Evolutionary conservation across 2,329 filamentous ascomycete species (phyloP).

Genomic region (Colletotrichum sansevieriae): DNA sequence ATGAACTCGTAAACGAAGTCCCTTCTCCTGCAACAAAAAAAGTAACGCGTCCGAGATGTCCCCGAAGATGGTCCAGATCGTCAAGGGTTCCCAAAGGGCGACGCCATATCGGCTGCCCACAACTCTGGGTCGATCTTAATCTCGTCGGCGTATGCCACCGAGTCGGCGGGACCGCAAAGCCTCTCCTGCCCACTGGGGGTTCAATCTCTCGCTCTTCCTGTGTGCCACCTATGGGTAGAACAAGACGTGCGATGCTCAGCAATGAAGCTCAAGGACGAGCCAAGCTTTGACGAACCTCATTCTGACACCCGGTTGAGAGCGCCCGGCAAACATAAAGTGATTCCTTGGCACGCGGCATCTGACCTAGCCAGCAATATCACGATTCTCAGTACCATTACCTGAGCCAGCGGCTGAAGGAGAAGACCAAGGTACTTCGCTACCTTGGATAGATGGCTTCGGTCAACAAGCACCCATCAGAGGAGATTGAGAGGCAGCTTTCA

Average conservation of each 20-base stretch:
- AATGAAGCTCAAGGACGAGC: background rate
- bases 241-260: background rate
- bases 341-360: conserved; percentile 16
- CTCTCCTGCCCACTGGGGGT: background rate
- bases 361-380: background rate
- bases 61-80: conserved; percentile 4
- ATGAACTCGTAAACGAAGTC: background rate
- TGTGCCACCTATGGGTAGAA: background rate
- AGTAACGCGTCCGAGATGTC: background rate
- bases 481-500: background rate
- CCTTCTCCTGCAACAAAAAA: background rate
- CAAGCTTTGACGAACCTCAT: conserved; percentile 2
- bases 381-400: conserved; percentile 13
- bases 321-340: background rate
- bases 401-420: conserved; percentile 33
- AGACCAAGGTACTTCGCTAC: background rate
- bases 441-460: conserved; percentile 19
- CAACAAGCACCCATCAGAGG: conserved; percentile 8
- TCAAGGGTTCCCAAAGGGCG: background rate
- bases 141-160: conserved; percentile 23
- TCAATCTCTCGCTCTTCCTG: background rate
- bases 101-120: conserved; percentile 17
- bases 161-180: background rate
- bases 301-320: background rate
- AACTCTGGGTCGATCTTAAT: conserved; percentile 23